These are phyloP conservation scores for Malassezia pachydermatis DNA, from an alignment of 1,284 basidiomycete species.

Conservation along the genomic window DNA sequence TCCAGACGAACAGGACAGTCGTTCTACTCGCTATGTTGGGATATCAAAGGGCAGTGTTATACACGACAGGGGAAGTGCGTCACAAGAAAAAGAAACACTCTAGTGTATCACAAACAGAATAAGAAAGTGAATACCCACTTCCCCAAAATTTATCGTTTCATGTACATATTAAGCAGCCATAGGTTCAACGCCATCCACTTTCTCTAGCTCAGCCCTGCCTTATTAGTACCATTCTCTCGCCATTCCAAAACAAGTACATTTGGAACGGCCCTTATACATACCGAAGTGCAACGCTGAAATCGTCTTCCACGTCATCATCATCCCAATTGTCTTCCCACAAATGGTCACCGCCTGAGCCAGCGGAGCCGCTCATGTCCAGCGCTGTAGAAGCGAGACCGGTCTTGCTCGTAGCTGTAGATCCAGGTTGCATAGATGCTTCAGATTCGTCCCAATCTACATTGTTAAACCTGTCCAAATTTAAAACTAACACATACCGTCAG, in stretches of 20 bases:
- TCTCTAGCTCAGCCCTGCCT: slow-evolving; percentile 32
- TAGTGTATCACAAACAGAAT: no score
- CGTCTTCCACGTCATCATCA: slow-evolving; percentile 94
- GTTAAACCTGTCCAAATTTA: no score
- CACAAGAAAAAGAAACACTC: no score
- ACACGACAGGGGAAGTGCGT: no score
- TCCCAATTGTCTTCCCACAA: slow-evolving; percentile 99
- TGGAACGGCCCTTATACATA: slow-evolving; percentile 49
- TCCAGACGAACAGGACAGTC: no score
- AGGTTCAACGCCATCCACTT: slow-evolving; percentile 24
- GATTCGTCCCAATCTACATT: no score
- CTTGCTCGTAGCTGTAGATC: background rate
- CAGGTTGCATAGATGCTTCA: background rate
- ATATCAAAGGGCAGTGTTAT: no score
- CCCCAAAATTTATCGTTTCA: no score
- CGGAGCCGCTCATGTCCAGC: slow-evolving; percentile 17
- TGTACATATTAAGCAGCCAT: slow-evolving; percentile 35
- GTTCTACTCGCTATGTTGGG: no score
- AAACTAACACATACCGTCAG: slow-evolving; percentile 30
- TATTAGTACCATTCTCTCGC: background rate
- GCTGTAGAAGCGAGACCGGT: slow-evolving; percentile 8
- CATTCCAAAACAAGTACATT: background rate
- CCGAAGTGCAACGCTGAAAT: slow-evolving; percentile 90
- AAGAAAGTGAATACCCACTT: no score
- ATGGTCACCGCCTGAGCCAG: slow-evolving; percentile 51